Base-by-base conservation (phyloP, 352 stramenopile genomes). In the Pythium aquatile region DNA sequence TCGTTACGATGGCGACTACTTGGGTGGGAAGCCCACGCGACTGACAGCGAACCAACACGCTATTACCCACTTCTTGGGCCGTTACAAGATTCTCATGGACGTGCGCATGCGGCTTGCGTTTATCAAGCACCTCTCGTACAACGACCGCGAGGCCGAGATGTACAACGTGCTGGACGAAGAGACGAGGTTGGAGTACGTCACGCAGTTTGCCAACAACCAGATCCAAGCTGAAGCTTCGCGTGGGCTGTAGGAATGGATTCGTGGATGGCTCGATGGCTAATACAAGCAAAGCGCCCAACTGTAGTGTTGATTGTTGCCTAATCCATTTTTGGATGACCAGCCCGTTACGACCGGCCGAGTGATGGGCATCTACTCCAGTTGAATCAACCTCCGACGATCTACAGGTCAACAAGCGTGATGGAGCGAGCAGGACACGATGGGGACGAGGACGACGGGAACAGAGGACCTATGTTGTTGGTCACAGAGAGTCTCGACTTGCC, bases 121-220 rank as follows among this genome's bases (percentile, higher is more conserved):
- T 17, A 67, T 79, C 47, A 81, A 74, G 37, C 76, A 82, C 48
- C 55, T 87, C 26, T 73, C 78, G 20, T 68, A 77, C 57, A 75
- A 87, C 54, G 58, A 71, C 30, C 58, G 57, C 7, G 78, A 87
- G 26, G 78, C 78, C 47, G 76, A 82, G 62, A 85, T 87, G 78
- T 87, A 83, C 70, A 87, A 85, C 44, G 76, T 87, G 16, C 53
- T 87, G 30, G 78, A 87, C 68, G 62, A 72, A 11, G 73, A 68
- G 10, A 79, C 77, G 32, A 74, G 72, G 24, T 54, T 75, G 5
- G 76, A 75, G 54, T 82, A 69, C 61, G 47, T 87, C 46, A 68
- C 61, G 1, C 67, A 85, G 51, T 87, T 87, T 44, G 63, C 59
- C 1, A 2, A 49, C 16, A 0, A 29, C 17, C 42, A 49, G 42